Evolutionary conservation across 116 monocot genomes (phyloP).

Genomic region (Zostera marina): DNA sequence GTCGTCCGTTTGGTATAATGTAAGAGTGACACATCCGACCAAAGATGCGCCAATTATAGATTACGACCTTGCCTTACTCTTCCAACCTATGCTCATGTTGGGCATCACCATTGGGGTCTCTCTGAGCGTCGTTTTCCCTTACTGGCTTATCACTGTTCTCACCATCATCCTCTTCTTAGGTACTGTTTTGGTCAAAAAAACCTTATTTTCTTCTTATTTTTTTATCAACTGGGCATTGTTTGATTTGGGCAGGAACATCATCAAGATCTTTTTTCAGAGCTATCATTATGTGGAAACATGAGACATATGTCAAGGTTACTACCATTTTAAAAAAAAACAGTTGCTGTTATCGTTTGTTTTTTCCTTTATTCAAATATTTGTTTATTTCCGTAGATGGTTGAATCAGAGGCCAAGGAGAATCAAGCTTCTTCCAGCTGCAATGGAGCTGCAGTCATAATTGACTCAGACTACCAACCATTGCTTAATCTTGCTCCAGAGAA

Average conservation of each 20-base stretch:
- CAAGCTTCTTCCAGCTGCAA: background rate
- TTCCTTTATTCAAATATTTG: background rate
- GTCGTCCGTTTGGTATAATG: constrained; percentile 92
- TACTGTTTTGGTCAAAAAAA: background rate
- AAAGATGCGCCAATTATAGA: constrained; percentile 88
- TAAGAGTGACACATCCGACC: constrained; percentile 63
- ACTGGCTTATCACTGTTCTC: constrained; percentile 92
- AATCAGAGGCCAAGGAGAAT: background rate
- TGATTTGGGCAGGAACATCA: constrained; percentile 53
- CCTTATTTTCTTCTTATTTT: background rate
- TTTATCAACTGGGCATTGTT: background rate
- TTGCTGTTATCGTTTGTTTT: background rate
- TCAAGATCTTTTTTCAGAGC: constrained; percentile 82
- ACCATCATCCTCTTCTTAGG: constrained; percentile 91
- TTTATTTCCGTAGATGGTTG: constrained; percentile 5
- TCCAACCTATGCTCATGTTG: constrained; percentile 99
- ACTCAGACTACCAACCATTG: constrained; percentile 43
- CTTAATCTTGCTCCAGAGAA: constrained; percentile 31
- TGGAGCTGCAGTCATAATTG: constrained; percentile 23
- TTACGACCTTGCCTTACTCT: constrained; percentile 84
- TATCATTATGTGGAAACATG: constrained; percentile 79
- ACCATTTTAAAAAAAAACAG: no score
- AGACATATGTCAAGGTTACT: constrained; percentile 42
- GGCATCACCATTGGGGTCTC: constrained; percentile 91
- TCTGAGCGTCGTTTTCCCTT: constrained; percentile 87